Percentiles rank a stretch among this genome's conserved stretches.
Evolutionary conservation across 192 early-diverging fungal genomes (phyloP).

Genomic region (Linnemannia schmuckeri): DNA sequence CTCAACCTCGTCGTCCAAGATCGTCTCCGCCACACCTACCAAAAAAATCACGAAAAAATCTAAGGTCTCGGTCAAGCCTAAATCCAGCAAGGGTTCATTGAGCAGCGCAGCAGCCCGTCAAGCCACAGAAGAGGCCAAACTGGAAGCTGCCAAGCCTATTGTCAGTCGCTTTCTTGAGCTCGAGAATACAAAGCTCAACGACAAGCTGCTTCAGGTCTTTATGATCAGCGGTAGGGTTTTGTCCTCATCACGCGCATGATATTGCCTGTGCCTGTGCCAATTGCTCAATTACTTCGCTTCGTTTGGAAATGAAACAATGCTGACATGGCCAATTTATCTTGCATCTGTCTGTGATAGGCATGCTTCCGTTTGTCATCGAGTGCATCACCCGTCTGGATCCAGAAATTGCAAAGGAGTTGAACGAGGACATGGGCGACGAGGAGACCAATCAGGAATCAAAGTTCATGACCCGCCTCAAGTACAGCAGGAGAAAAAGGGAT

Average conservation of each 20-base stretch:
- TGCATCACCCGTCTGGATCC: conserved; percentile 49
- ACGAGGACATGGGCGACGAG: conserved; percentile 12
- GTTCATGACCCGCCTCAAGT: conserved; percentile 34
- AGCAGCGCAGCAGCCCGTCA: conserved; percentile 33
- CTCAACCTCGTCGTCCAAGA: conserved; percentile 25
- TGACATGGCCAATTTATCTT: neutral
- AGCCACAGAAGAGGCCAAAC: conserved; percentile 43
- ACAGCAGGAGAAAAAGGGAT: conserved; percentile 36
- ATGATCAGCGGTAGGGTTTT: conserved; percentile 42
- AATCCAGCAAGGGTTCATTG: conserved; percentile 42
- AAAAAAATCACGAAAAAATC: conserved; percentile 56
- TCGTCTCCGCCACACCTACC: conserved; percentile 46
- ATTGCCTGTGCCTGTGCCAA: too few species aligned
- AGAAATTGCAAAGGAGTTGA: conserved; percentile 30
- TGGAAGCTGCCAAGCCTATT: conserved; percentile 52
- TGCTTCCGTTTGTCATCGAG: conserved; percentile 39
- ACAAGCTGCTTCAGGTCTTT: conserved; percentile 48
- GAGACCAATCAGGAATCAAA: conserved; percentile 40
- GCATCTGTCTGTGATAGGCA: conserved; percentile 17
- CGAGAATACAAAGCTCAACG: conserved; percentile 53
- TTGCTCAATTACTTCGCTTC: neutral
- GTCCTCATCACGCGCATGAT: neutral
- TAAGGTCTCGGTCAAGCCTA: conserved; percentile 39
- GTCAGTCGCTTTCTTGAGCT: conserved; percentile 49
- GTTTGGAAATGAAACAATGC: neutral